A percentile compares a stretch with the other conserved stretches of the same genome.
phyloP scores from a whole-genome alignment of 176 grass and related monocot genomes.

The Oryza rufipogon region DNA sequence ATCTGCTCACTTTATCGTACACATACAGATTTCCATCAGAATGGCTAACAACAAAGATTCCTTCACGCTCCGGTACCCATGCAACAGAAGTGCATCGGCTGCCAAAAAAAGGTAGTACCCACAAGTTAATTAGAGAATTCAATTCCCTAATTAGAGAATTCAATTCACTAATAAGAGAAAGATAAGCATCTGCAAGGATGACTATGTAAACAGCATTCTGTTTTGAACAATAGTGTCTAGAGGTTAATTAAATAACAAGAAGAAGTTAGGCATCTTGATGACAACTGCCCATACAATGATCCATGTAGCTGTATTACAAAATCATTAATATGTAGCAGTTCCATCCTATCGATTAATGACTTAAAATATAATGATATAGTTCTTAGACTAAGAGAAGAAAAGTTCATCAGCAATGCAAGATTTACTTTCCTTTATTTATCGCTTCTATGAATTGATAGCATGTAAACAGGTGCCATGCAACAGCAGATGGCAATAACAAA shows the following conservation, averaged over 20 bases:
- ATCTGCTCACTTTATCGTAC: conserved; percentile 90
- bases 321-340: neutral
- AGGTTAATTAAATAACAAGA: neutral
- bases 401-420: conserved; percentile 18
- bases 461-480: neutral
- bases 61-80: conserved; percentile 82
- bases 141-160: conserved; percentile 11
- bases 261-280: neutral
- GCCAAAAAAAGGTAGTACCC: conserved; percentile 44
- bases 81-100: conserved; percentile 81
- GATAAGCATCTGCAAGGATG: neutral
- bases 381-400: neutral
- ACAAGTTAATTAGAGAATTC: conserved; percentile 8
- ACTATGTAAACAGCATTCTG: neutral
- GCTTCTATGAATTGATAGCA: conserved; percentile 10
- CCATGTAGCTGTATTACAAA: neutral
- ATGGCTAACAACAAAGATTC: conserved; percentile 86
- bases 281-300: neutral
- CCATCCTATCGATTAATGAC: neutral
- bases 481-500: neutral
- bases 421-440: neutral
- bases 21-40: conserved; percentile 94
- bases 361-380: neutral
- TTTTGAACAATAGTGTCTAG: neutral
- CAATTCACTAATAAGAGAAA: conserved; percentile 18